phyloP scores from a whole-genome alignment of 2,329 filamentous ascomycete species.

The Atkinsonella hypoxylon region DNA sequence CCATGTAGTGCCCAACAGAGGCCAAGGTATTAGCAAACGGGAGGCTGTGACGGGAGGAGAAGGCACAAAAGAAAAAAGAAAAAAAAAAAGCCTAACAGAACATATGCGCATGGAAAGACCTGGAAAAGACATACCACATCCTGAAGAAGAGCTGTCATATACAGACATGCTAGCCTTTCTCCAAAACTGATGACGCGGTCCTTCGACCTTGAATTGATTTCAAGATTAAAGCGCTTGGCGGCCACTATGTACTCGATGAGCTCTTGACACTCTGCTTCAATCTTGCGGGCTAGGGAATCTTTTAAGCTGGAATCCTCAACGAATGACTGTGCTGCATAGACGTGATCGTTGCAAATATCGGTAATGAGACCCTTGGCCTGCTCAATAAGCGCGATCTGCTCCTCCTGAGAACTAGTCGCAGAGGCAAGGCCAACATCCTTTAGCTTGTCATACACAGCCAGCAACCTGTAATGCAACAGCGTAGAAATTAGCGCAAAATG shows the following conservation, averaged over 20 bases:
- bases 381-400: conserved; percentile 41
- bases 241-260: conserved; percentile 62
- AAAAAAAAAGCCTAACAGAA: background rate
- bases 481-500: background rate
- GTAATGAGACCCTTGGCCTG: conserved; percentile 65
- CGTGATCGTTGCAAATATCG: conserved; percentile 73
- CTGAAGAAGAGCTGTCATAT: conserved; percentile 75
- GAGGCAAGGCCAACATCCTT: conserved; percentile 35
- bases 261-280: conserved; percentile 69
- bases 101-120: background rate
- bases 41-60: background rate
- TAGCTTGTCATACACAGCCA: conserved; percentile 48
- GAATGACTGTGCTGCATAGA: conserved; percentile 54
- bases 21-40: conserved; percentile 1
- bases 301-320: conserved; percentile 46
- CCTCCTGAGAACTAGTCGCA: conserved; percentile 37
- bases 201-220: conserved; percentile 67
- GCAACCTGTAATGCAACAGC: conserved; percentile 27
- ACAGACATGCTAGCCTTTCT: conserved; percentile 88
- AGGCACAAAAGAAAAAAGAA: background rate
- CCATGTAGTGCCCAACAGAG: conserved; percentile 15
- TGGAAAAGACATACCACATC: conserved; percentile 42
- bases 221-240: conserved; percentile 54
- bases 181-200: conserved; percentile 89
- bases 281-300: conserved; percentile 48